A percentile compares a stretch with the other conserved stretches of the same genome.
Evolutionary conservation across 1,284 basidiomycete species (phyloP).

Genomic region (Pholiota adiposa): DNA sequence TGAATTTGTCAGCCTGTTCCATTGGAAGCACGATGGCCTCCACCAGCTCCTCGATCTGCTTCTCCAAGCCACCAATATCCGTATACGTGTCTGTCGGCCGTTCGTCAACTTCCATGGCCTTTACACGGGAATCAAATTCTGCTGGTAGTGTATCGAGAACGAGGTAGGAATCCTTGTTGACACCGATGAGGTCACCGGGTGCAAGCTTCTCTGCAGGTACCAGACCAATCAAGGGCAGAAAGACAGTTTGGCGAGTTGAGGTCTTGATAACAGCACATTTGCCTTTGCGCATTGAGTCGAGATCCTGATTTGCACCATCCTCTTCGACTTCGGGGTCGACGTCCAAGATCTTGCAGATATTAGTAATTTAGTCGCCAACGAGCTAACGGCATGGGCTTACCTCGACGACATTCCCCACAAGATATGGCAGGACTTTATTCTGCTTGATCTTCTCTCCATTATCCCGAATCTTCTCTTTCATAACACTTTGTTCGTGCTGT

Average conservation of each 20-base stretch:
- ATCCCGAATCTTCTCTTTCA: constrained; percentile 98
- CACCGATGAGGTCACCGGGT: constrained; percentile 95
- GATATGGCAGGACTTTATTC: constrained; percentile 98
- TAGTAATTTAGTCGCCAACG: constrained; percentile 9
- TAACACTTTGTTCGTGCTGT: constrained; percentile 92
- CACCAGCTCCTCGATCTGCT: constrained; percentile 98
- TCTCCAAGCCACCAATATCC: constrained; percentile 97
- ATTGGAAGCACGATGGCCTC: constrained; percentile 92
- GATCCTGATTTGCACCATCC: constrained; percentile 91
- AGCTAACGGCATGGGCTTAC: constrained; percentile 44
- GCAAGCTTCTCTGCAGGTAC: constrained; percentile 90
- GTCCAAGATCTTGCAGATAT: constrained; percentile 78
- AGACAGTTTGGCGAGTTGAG: constrained; percentile 97
- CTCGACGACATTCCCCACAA: constrained; percentile 98
- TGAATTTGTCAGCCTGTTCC: constrained; percentile 98
- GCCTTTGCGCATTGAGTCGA: constrained; percentile 93
- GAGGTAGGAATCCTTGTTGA: constrained; percentile 99
- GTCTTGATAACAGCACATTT: constrained; percentile 99
- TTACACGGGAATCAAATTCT: constrained; percentile 98
- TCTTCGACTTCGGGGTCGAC: constrained; percentile 94
- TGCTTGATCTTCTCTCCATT: constrained; percentile 99
- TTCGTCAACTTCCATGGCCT: constrained; percentile 99
- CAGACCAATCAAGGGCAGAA: constrained; percentile 96
- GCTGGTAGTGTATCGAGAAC: constrained; percentile 96
- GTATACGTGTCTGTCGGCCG: constrained; percentile 98